Evolutionary conservation across 352 stramenopile genomes (phyloP).

Genomic region (Phytophthora hybrid): DNA sequence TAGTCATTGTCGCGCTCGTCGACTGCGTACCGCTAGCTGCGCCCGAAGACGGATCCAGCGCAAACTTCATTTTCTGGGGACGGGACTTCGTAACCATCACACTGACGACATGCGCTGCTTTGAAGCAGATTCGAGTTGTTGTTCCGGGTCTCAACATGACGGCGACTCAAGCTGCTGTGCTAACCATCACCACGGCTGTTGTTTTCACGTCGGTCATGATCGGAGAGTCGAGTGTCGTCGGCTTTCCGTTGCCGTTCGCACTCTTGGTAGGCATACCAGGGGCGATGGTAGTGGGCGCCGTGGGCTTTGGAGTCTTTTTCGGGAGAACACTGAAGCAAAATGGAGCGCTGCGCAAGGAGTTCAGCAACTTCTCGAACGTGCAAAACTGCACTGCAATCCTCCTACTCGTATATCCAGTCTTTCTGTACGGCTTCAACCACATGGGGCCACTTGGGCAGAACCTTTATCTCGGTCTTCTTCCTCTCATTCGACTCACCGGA

Average conservation of each 20-base stretch:
- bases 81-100: neutral
- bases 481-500: neutral
- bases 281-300: neutral
- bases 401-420: neutral
- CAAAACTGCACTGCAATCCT: neutral
- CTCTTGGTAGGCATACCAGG: neutral
- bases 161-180: neutral
- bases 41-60: neutral
- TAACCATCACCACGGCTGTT: neutral
- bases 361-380: neutral
- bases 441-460: neutral
- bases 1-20: neutral
- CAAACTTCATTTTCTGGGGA: neutral
- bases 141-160: neutral
- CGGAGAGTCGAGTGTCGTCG: neutral
- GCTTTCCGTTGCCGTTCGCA: neutral
- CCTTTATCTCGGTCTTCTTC: neutral
- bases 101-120: no score
- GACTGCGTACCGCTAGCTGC: neutral
- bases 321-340: neutral
- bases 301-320: neutral
- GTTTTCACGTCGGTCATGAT: no score
- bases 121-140: neutral
- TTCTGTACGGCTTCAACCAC: neutral
- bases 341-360: neutral